Conservation (phyloP, 495 filamentous ascomycete genomes). For the Antarctomyces pellizariae region DNA sequence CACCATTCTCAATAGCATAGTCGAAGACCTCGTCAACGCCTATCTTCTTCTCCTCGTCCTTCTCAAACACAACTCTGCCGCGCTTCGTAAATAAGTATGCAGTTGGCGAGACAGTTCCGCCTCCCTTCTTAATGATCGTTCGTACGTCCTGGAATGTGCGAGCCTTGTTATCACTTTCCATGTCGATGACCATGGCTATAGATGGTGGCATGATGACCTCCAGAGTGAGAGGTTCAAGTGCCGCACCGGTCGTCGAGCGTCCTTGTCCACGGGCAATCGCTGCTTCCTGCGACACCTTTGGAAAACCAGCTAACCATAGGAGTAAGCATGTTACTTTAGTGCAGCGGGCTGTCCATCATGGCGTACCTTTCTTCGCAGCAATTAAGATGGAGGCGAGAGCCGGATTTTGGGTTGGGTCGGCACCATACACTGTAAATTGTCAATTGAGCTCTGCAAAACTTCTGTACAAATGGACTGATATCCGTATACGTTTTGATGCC, state of each 20-base stretch:
- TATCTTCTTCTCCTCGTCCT: constrained; percentile 24
- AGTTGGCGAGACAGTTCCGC: constrained; percentile 46
- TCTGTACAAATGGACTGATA: background rate
- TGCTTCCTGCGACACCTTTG: constrained; percentile 59
- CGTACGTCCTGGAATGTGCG: constrained; percentile 51
- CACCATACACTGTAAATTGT: constrained; percentile 28
- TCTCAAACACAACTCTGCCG: constrained; percentile 45
- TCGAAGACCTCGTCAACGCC: constrained; percentile 60
- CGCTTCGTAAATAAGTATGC: constrained; percentile 67
- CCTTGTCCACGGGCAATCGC: constrained; percentile 81
- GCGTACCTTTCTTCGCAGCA: constrained; percentile 53
- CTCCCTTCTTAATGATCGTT: constrained; percentile 36
- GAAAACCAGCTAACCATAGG: constrained; percentile 34
- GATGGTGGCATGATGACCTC: constrained; percentile 64
- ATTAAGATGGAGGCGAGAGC: constrained; percentile 46
- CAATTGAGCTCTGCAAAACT: background rate
- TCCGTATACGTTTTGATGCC: constrained; percentile 20
- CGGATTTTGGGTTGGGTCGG: constrained; percentile 48
- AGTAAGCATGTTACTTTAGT: constrained; percentile 5
- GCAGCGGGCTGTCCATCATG: constrained; percentile 5
- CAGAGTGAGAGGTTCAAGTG: constrained; percentile 50
- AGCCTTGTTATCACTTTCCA: constrained; percentile 56
- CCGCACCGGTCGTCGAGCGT: constrained; percentile 39
- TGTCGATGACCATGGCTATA: constrained; percentile 54
- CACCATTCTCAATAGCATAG: constrained; percentile 64